Base-by-base conservation (phyloP, 2,329 filamentous ascomycete species). In the Aspergillus tubingensis region DNA sequence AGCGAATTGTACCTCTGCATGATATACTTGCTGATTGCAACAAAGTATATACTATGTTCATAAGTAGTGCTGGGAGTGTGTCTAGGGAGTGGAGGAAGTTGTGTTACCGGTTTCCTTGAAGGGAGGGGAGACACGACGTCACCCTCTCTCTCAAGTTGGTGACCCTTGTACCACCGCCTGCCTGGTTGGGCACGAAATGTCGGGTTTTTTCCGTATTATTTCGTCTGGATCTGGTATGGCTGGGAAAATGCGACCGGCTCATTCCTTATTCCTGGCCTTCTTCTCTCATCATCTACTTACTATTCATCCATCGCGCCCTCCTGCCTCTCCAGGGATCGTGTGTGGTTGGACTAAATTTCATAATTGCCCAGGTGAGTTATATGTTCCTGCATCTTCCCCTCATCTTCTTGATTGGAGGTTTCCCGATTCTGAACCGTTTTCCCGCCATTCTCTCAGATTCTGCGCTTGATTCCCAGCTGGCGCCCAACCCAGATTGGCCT, bases 301-400 rank as follows among this genome's bases (percentile, higher is more conserved):
- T 27, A 36, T 36, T 36, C 32, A 36, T 36, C 32, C 32, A 36
- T 36, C 11, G 32, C 32, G 32, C 32, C 5, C 27, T 27, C 47
- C 25, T 43, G 19, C 41, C 19, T 11, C 19, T 21, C 17, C 41
- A 11, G 17, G 19, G 17, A 44, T 44, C 41, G 17, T 21, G 21
- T 44, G 44, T 38, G 30, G 27, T 39, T 52, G 39, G 32, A 8
- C 41, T 21, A 44, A 19, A 23, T 30, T 6, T 13, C 36, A 25
- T 51, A 17, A 32, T 30, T 51, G 2, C 15, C 19, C 19, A 53
- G 13, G 21, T 39, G 5, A 13, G 47, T 30, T 44, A 44, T 44
- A 44, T 44, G 53, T 55, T 55, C 53, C 53, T 55, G 53, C 53
- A 47, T 55, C 25, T 43, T n/a, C 25, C 52, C 52, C 32, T 13